These are phyloP conservation scores for Gleditsia sinensis DNA, from an alignment of 306 rosid genomes.

Conservation along the genomic window DNA sequence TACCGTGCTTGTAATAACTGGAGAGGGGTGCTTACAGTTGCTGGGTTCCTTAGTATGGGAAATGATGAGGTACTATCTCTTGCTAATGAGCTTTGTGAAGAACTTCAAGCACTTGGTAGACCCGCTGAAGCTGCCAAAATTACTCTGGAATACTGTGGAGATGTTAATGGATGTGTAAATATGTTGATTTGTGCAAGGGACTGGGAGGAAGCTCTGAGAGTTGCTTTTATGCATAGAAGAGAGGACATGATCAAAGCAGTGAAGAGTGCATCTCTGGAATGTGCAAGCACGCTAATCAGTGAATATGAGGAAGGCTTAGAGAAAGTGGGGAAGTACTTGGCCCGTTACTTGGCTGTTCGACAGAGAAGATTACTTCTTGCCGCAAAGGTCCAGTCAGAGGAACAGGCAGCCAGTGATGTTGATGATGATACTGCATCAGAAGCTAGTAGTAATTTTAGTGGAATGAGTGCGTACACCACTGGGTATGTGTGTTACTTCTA, in stretches of 20 bases:
- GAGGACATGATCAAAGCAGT: conserved; percentile 68
- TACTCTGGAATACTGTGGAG: conserved; percentile 84
- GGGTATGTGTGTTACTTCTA: conserved; percentile 56
- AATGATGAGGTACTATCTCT: conserved; percentile 64
- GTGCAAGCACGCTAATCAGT: conserved; percentile 64
- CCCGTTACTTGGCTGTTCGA: conserved; percentile 92
- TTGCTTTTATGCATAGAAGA: conserved; percentile 71
- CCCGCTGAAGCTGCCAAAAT: conserved; percentile 95
- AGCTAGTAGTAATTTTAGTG: conserved; percentile 95
- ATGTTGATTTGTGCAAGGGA: conserved; percentile 69
- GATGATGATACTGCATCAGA: conserved; percentile 92
- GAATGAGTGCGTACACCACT: conserved; percentile 97
- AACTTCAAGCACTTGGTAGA: conserved; percentile 96
- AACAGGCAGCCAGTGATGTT: conserved; percentile 60
- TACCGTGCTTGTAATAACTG: conserved; percentile 80
- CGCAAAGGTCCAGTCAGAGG: conserved; percentile 81
- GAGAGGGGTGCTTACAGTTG: conserved; percentile 84
- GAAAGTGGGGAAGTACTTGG: conserved; percentile 93
- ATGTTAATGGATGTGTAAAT: conserved; percentile 55
- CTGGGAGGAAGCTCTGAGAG: conserved; percentile 91
- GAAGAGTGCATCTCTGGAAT: conserved; percentile 76
- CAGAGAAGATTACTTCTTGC: conserved; percentile 94
- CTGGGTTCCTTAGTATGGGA: conserved; percentile 77
- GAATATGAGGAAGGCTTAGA: conserved; percentile 90
- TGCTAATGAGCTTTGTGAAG: conserved; percentile 92